Base-by-base conservation (phyloP, 2,329 filamentous ascomycete genomes). In the Helotiales sp. region DNA sequence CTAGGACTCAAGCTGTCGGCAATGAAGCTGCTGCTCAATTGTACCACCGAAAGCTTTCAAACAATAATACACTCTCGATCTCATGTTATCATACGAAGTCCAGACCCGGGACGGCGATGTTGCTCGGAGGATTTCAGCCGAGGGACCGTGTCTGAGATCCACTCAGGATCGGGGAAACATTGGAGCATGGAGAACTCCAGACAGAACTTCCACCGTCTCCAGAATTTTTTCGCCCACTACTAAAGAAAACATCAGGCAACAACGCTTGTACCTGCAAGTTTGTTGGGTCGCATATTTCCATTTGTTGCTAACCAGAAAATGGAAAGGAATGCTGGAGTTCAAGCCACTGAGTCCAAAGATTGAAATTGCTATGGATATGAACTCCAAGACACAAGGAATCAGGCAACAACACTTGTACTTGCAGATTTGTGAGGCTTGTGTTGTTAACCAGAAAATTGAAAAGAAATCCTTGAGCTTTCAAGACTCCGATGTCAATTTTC, bases 401-500 rank as follows among this genome's bases (percentile, higher is more conserved):
- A 52, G 49, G 49, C 49, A 52, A 52, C 49, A 17, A 52, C 49
- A 52, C 26, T 52, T 52, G 49, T 52, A 52, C 49, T n/a, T n/a
- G n/a, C n/a, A n/a, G n/a, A n/a, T n/a, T n/a, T n/a, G n/a, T n/a
- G n/a, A n/a, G n/a, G n/a, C n/a, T n/a, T n/a, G n/a, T n/a, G n/a
- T n/a, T n/a, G n/a, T n/a, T n/a, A n/a, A n/a, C n/a, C n/a, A n/a
- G n/a, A n/a, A n/a, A n/a, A n/a, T n/a, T n/a, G n/a, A n/a, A n/a
- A n/a, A n/a, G n/a, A n/a, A n/a, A n/a, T n/a, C n/a, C n/a, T n/a
- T n/a, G n/a, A n/a, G n/a, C n/a, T n/a, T n/a, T n/a, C n/a, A n/a
- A n/a, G n/a, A n/a, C n/a, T n/a, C n/a, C n/a, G n/a, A n/a, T n/a
- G n/a, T n/a, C n/a, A n/a, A n/a, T n/a, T n/a, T n/a, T n/a, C n/a